Conservation (phyloP, 2,329 filamentous ascomycete genomes). For the Trichoderma breve region DNA sequence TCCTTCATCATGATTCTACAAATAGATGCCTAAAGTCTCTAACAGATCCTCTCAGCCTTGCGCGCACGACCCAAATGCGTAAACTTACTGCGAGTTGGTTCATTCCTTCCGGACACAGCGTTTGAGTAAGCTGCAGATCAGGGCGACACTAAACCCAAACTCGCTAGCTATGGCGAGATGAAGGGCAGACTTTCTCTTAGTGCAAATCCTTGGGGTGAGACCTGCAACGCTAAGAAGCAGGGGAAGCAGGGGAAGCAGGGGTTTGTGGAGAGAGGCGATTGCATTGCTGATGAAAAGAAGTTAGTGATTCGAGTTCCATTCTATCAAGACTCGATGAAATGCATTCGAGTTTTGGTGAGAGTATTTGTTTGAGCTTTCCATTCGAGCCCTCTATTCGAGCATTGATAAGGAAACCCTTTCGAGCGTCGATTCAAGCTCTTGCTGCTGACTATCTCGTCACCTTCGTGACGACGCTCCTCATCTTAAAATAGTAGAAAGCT, state of each 20-base stretch:
- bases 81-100: background rate
- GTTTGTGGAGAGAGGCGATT: background rate
- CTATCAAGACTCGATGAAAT: background rate
- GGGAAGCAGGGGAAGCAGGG: background rate
- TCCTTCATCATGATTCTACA: background rate
- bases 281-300: background rate
- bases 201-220: background rate
- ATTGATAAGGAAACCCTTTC: background rate
- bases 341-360: background rate
- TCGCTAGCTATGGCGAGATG: slow-evolving; percentile 10
- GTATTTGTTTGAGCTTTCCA: background rate
- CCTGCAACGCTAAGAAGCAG: background rate
- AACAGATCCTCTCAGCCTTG: background rate
- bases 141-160: background rate
- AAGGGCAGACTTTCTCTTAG: background rate
- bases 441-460: background rate
- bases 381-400: background rate
- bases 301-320: background rate
- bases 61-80: background rate
- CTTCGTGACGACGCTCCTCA: background rate
- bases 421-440: background rate
- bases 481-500: background rate
- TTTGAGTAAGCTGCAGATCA: background rate
- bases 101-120: background rate
- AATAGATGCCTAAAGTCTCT: background rate